Base-by-base conservation (phyloP, 805 yeast species). In the Myxozyma udenii region DNA sequence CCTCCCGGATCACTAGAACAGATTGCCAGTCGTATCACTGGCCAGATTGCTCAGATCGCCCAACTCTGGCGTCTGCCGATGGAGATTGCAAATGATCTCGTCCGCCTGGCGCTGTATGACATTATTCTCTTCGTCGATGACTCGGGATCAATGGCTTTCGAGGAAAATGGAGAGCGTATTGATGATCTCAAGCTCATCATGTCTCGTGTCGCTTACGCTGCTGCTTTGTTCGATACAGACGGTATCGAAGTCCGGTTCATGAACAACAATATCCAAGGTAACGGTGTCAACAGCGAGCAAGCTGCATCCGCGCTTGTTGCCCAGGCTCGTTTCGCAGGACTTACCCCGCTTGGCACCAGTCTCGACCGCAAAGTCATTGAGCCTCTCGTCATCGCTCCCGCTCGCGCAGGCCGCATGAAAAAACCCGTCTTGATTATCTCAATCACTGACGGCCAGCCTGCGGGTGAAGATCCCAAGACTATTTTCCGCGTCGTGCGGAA, bases 71-170 rank as follows among this genome's bases (percentile, higher is more conserved):
- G 49, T 12, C 55, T 65, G 22, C 67, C 68, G 16, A 48, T 52
- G 48, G 66, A 64, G 48, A 50, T 65, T 44, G 68, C 66, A 21
- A 55, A 51, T 23, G 68, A 65, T 48, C 50, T 63, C 12, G 61
- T 57, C 26, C 60, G 66, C 0, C 58, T 65, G 44, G 66, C 68
- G 24, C 59, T 65, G 14, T 64, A 64, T 50, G 68, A 65, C 48
- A 58, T 65, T 43, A 64, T 65, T 16, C 44, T 65, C n/a, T 65
- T 49, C 41, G 58, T 62, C 26, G 68, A 65, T 43, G 69, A 65
- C 45, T 66, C 69, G 19, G 68, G 68, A n/a, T 65, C 68, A 32
- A 66, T 65, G 68, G 60, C 64, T 1, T 62, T 63, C 42, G 68
- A 63, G 49, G 68, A 64, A 48, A 57, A 58, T 50, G 69, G 68